Evolutionary conservation across 2,329 filamentous ascomycete genomes (phyloP), one percentile per base, ranked within the genome.

Genomic region (Penicillium vulpinum): DNA sequence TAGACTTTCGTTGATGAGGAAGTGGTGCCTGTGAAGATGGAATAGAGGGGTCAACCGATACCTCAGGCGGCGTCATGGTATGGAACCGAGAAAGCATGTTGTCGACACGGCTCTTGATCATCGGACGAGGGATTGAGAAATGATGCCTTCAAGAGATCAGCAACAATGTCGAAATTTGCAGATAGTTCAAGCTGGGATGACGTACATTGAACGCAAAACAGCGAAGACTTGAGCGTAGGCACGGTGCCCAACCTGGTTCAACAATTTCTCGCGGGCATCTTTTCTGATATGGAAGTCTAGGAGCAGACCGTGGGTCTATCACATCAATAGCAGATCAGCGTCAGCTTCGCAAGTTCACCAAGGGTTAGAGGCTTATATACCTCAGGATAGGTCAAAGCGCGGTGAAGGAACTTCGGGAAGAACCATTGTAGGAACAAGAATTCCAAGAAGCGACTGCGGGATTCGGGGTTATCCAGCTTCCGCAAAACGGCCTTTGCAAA

Each of bases 401-500:
- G 88, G 45, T 91, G 83, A 35, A 97, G 80, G 75, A 94, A 97
- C 50, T 88, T 88, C 61, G 91, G 89, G 73, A 97, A 96, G 60
- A 97, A 87, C 87, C 93, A 99, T 70, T 92, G 89, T 67, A 88
- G 90, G 61, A 97, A 87, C 63, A 97, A 84, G 79, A 92, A 95
- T 65, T 87, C 87, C 60, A 91, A 86, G 38, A 91, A 91, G 64
- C 85, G 86, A 63, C 89, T 87, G 60, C 90, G 86, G 62, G 85
- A 85, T 63, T 88, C 87, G 62, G 82, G 82, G 62, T 90, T 87
- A 35, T 81, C 77, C 58, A 96, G 79, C 67, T 92, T 92, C 57
- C 83, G 83, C 43, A 96, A 78, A 58, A 97, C 91, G 61, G 91
- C 90, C 72, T 89, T 90, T 62, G 91, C 90, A 64, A 99, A 84